These are phyloP conservation scores for Globisporangium cederbergense DNA, from an alignment of 352 stramenopile species.

Conservation along the genomic window DNA sequence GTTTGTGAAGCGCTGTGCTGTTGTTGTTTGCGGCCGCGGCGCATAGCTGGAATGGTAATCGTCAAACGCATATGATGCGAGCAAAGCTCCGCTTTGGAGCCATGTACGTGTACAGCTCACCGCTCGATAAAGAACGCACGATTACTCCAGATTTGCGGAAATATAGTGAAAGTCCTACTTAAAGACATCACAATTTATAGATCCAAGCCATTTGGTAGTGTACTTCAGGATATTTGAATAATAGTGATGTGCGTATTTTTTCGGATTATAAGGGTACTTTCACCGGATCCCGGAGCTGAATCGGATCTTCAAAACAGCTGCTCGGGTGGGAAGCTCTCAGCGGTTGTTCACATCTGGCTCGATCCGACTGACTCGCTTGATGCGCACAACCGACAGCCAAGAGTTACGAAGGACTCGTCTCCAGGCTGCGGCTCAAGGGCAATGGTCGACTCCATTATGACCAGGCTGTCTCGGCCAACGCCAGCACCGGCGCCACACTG, in stretches of 20 bases:
- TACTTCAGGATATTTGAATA: too few species aligned
- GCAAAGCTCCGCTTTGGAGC: not conserved
- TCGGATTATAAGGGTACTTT: not conserved
- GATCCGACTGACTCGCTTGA: slow-evolving; percentile 1
- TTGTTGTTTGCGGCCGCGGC: too few species aligned
- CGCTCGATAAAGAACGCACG: not conserved
- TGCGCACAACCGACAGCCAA: too few species aligned
- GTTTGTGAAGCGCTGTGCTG: not conserved
- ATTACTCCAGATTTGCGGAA: not conserved
- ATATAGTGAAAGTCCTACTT: not conserved
- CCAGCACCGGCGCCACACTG: too few species aligned
- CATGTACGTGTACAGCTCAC: not conserved
- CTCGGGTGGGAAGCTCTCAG: not conserved
- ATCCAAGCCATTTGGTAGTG: too few species aligned
- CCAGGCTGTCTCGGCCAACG: too few species aligned
- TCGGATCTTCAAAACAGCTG: not conserved
- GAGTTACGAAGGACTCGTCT: too few species aligned
- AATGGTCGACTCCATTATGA: too few species aligned
- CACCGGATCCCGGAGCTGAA: not conserved
- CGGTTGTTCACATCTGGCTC: not conserved
- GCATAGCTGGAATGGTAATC: not conserved
- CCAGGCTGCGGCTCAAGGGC: too few species aligned
- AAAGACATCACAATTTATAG: not conserved
- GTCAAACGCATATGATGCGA: not conserved
- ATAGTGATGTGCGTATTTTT: not conserved